Base-by-base conservation (phyloP, 768 basidiomycete species). In the Sistotremastrum niveocremeum region DNA sequence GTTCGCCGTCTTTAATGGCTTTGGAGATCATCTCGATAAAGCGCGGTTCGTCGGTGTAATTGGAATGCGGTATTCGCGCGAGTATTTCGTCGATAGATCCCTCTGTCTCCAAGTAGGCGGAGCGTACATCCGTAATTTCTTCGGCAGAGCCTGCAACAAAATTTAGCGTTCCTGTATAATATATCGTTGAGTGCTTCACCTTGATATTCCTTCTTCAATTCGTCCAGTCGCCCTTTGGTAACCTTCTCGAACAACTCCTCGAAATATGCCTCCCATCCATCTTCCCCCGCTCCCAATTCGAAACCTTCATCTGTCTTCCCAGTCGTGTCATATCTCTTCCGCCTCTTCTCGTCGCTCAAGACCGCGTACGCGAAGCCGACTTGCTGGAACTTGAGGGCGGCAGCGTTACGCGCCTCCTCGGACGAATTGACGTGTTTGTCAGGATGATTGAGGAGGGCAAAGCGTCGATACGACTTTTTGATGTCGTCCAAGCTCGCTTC, bases 191-290 rank as follows among this genome's bases (percentile, higher is more conserved):
- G 28, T 8, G 11, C 48, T 62, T 46, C 48, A 84, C 95, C 89
- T 71, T 98, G 91, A 62, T 99, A 99, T 56, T 79, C 80, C 54
- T 79, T 79, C 74, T 88, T 94, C 76, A 94, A 78, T 60, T 95
- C 87, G 52, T 97, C 90, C 45, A 99, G 68, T 60, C 79, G 84
- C 49, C 76, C 80, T 50, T 80, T 74, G 46, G 90, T 93, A 29
- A 94, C 84, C 45, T 79, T 73, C 49, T 93, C 84, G 52, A 90
- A 95, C 52, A 95, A 64, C 47, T 81, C 81, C 59, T 83, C 84
- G 55, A 98, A 99, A 64, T 99, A 99, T 5, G 84, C 76, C 56
- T 90, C 88, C 95, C 95, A 99, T 1, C 89, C 87, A 50, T 81
- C 84, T 49, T 84, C 86, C 7, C 77, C 86, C 5, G 74, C 74